These are phyloP conservation scores for Sporothrix curviconia DNA, from an alignment of 2,329 filamentous ascomycete genomes.

Conservation along the genomic window DNA sequence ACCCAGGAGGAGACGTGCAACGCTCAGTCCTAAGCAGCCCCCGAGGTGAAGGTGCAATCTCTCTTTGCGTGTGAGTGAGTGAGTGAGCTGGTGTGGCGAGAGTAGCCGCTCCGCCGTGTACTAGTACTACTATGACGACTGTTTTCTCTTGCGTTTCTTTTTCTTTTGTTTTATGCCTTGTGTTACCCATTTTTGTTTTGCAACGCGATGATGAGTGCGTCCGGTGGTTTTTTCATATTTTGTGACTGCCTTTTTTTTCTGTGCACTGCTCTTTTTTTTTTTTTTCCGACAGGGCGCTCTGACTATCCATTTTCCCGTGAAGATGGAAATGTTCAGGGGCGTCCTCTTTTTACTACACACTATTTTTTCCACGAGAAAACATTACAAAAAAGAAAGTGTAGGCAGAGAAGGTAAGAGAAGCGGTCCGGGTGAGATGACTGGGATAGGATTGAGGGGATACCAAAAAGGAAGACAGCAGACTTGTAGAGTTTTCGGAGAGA, in stretches of 20 bases:
- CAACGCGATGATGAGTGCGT: neutral
- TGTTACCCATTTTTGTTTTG: neutral
- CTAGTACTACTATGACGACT: slow-evolving; percentile 1
- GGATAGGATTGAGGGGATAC: neutral
- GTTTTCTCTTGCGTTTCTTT: neutral
- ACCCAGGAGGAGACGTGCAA: slow-evolving; percentile 44
- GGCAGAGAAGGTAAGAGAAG: neutral
- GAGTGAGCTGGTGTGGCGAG: neutral
- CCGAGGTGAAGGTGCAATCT: no score
- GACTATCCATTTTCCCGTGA: neutral
- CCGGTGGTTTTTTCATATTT: neutral
- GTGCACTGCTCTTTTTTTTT: neutral
- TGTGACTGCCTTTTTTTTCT: neutral
- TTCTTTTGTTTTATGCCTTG: slow-evolving; percentile 1
- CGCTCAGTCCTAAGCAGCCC: slow-evolving; percentile 16
- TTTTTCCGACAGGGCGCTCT: neutral
- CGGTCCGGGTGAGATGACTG: neutral
- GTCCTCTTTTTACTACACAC: neutral
- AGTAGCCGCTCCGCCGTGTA: neutral
- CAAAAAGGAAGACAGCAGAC: neutral
- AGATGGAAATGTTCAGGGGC: no score
- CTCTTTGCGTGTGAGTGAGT: neutral
- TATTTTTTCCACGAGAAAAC: neutral
- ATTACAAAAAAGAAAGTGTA: neutral
- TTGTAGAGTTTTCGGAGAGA: neutral